Conservation (phyloP, 2,329 filamentous ascomycete species). For the Nothomitra cinnamomea region DNA sequence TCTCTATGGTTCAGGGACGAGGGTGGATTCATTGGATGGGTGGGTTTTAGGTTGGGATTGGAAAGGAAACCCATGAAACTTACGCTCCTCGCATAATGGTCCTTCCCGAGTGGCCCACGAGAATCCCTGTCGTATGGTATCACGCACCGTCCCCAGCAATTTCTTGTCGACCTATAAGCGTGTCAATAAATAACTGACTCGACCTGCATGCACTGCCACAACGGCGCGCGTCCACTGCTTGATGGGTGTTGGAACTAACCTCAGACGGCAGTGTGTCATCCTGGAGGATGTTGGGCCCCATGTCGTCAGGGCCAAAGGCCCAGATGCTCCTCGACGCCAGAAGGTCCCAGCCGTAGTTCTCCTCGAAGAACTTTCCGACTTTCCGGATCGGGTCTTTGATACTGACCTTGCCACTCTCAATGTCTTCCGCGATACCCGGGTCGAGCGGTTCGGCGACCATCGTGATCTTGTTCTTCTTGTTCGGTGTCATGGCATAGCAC, state of each 20-base stretch:
- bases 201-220: not conserved
- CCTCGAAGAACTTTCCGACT: conserved; percentile 92
- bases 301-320: conserved; percentile 95
- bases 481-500: conserved; percentile 93
- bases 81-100: conserved; percentile 91
- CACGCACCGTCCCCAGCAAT: conserved; percentile 67
- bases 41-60: conserved; percentile 10
- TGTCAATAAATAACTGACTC: not conserved
- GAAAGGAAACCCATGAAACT: conserved; percentile 25
- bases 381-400: conserved; percentile 87
- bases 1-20: too few species aligned
- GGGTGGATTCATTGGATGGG: too few species aligned
- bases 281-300: conserved; percentile 85
- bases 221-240: not conserved
- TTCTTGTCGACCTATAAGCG: conserved; percentile 65
- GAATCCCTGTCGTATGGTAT: conserved; percentile 90
- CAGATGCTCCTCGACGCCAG: conserved; percentile 89
- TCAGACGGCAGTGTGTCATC: conserved; percentile 91
- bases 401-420: conserved; percentile 75
- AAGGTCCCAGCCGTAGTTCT: conserved; percentile 93
- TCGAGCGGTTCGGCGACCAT: conserved; percentile 96
- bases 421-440: conserved; percentile 85
- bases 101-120: conserved; percentile 93
- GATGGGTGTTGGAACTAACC: conserved; percentile 25
- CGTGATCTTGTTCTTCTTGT: conserved; percentile 98